These are phyloP conservation scores for Nepenthes gracilis DNA, from an alignment of 148 eudicot species.

Conservation along the genomic window DNA sequence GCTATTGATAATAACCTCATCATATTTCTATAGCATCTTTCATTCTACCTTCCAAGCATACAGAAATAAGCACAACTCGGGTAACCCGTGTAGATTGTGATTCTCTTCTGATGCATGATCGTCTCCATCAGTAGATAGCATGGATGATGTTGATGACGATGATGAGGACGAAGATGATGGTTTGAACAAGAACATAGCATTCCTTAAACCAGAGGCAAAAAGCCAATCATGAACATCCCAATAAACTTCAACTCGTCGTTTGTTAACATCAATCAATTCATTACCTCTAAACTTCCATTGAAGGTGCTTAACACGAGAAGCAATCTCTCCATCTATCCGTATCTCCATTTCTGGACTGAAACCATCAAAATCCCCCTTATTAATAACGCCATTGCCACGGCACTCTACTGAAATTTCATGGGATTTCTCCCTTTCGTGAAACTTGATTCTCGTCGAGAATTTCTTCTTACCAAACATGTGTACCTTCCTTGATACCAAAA, in stretches of 20 bases:
- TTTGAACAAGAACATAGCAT: slow-evolving; percentile 78
- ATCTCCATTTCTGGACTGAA: slow-evolving; percentile 74
- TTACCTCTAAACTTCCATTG: slow-evolving; percentile 97
- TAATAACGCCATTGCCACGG: slow-evolving; percentile 16
- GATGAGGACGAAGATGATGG: slow-evolving; percentile 19
- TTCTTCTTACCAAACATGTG: slow-evolving; percentile 78
- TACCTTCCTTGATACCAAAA: slow-evolving; percentile 62
- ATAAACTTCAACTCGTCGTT: slow-evolving; percentile 56
- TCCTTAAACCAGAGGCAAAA: slow-evolving; percentile 70
- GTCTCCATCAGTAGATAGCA: slow-evolving; percentile 16
- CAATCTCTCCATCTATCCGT: slow-evolving; percentile 54
- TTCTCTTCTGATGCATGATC: slow-evolving; percentile 11
- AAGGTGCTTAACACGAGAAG: slow-evolving; percentile 60
- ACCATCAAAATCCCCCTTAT: slow-evolving; percentile 9
- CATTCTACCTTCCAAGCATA: slow-evolving; percentile 96
- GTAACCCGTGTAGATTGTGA: slow-evolving; percentile 6
- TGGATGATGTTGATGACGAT: slow-evolving; percentile 17
- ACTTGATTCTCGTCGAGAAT: slow-evolving; percentile 52
- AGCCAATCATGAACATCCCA: slow-evolving; percentile 99
- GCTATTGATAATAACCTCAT: too few species aligned
- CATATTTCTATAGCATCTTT: slow-evolving; percentile 4
- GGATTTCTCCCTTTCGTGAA: slow-evolving; percentile 60
- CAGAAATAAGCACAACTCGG: slow-evolving; percentile 70
- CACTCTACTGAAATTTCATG: slow-evolving; percentile 81
- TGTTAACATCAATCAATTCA: slow-evolving; percentile 38